Evolutionary conservation across 169 alveolate genomes (phyloP), one percentile per base, ranked within the genome.

Genomic region (Babesia divergens): DNA sequence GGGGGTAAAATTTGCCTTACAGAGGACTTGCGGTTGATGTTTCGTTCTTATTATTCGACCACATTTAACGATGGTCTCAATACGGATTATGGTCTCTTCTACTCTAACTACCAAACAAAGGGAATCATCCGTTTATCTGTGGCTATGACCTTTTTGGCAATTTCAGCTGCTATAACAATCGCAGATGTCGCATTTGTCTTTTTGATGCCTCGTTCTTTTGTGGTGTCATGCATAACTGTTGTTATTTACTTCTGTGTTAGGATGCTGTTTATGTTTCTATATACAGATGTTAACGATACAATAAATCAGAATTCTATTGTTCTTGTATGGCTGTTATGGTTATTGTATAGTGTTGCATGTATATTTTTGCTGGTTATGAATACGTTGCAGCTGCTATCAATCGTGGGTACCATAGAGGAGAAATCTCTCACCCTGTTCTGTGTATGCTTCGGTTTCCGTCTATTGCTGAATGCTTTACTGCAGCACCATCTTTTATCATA

Each of bases 401-500:
- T 5, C 52, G 42, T 53, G 3, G 54, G 6, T 11, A 53, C 18
- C 20, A 24, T 13, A 6, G 35, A 40, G 0, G n/a, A 8, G 16
- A 0, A 6, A 4, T 32, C 42, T n/a, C 40, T 20, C 18, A 8
- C 6, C 26, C 14, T 43, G 0, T 62, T 62, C 60, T 62, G 59
- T 9, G 32, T 62, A 31, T 34, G 32, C 50, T 62, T 13, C 59
- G 44, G 72, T 26, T 6, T 28, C 9, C 42, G 72, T 4, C 14
- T 62, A 51, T 38, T 16, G 56, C 20, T 62, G 1, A 62, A 62
- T 60, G 42, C 29, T 2, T 6, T 62, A 5, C n/a, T 62, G 2
- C 72, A 62, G 22, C 72, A 62, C 34, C 72, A 62, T 35, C 8
- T 62, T 9, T 7, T 62, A 7, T 47, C 51, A 28, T n/a, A 32